phyloP scores from a whole-genome alignment of 2,329 filamentous ascomycete genomes.

The Fusarium marasasianum region DNA sequence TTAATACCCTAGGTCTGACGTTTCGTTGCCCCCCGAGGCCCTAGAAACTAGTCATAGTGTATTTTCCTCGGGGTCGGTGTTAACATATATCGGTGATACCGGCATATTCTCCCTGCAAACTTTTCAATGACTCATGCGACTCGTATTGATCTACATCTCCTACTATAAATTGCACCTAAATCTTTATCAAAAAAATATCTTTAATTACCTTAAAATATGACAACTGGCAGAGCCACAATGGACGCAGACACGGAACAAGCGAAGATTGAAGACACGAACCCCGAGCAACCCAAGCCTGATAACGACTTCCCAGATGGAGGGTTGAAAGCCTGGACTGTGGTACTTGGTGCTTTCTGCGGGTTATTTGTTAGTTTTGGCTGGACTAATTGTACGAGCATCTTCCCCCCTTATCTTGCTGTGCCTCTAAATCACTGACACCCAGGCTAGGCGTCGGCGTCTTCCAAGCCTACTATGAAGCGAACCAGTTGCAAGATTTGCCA shows the following conservation, averaged over 20 bases:
- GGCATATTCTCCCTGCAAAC: no score
- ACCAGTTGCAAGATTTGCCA: not conserved
- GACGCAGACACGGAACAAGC: not conserved
- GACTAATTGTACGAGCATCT: not conserved
- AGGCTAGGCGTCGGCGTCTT: not conserved
- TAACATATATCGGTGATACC: no score
- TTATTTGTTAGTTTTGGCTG: not conserved
- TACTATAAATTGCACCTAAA: not conserved
- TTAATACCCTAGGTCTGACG: not conserved
- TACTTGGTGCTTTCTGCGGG: accelerated
- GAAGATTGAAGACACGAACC: not conserved
- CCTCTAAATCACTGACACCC: not conserved
- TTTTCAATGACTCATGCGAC: no score
- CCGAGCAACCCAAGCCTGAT: not conserved
- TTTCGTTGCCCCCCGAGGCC: no score
- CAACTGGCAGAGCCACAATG: not conserved
- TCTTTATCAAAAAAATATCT: no score
- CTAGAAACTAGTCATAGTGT: no score
- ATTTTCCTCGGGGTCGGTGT: no score
- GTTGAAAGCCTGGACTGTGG: not conserved
- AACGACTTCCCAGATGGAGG: not conserved
- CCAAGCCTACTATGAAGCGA: not conserved
- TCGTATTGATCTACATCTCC: not conserved
- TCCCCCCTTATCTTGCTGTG: no score
- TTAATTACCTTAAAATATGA: no score